A percentile compares a stretch with the other conserved stretches of the same genome.
Conservation (phyloP, 73 alveolate genomes). For the Paramecium caudatum region DNA sequence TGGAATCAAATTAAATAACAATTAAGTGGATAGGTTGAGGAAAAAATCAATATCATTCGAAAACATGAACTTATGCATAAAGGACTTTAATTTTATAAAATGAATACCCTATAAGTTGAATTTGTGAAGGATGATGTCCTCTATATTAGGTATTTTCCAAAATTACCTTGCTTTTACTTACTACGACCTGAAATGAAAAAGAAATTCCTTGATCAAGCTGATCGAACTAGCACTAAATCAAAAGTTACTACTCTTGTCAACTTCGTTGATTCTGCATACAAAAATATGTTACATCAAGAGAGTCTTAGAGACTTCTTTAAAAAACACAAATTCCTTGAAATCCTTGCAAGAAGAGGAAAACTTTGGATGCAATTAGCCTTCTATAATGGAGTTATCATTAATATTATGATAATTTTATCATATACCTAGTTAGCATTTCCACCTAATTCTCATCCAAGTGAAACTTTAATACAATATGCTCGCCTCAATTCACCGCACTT, state of each 20-base stretch:
- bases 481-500: conserved; percentile 39
- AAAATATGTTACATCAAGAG: conserved; percentile 45
- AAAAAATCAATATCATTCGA: conserved; percentile 13
- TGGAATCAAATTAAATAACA: conserved; percentile 4
- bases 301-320: conserved; percentile 34
- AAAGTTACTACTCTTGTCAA: conserved; percentile 7
- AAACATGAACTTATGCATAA: conserved; percentile 53
- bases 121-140: conserved; percentile 49
- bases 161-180: conserved; percentile 9
- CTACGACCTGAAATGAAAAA: background rate
- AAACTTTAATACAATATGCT: background rate
- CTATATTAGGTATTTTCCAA: conserved; percentile 26
- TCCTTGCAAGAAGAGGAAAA: conserved; percentile 64
- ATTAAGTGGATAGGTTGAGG: conserved; percentile 45
- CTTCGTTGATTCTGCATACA: conserved; percentile 7
- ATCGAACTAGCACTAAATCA: conserved; percentile 44
- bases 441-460: background rate
- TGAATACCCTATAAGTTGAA: conserved; percentile 43
- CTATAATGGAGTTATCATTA: conserved; percentile 31
- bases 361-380: conserved; percentile 53
- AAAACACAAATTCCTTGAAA: conserved; percentile 21
- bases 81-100: background rate
- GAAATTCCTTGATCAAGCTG: conserved; percentile 30
- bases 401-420: conserved; percentile 26
- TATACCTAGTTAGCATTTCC: conserved; percentile 57